Percentiles rank a stretch among this genome's conserved stretches.
These are phyloP conservation scores for Aspergillus conjunctus DNA, from an alignment of 495 filamentous ascomycete species.

Conservation along the genomic window DNA sequence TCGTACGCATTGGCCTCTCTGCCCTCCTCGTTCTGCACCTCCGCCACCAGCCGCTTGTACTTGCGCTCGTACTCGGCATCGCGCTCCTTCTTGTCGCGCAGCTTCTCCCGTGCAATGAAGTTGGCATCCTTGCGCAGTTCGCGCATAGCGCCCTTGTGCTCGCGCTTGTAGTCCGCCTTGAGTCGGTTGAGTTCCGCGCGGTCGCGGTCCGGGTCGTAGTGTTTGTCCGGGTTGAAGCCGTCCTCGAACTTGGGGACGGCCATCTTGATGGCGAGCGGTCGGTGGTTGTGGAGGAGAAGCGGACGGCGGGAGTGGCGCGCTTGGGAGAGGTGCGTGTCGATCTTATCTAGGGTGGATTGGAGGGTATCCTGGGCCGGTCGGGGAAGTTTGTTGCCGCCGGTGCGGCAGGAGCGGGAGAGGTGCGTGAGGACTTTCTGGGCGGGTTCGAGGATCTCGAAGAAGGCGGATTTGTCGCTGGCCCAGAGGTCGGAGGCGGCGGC, in stretches of 20 bases:
- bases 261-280: constrained; percentile 81
- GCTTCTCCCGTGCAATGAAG: constrained; percentile 85
- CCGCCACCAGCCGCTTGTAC: constrained; percentile 85
- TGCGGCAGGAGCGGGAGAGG: constrained; percentile 52
- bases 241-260: constrained; percentile 97
- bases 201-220: constrained; percentile 92
- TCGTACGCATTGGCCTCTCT: constrained; percentile 85
- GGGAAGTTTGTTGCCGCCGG: constrained; percentile 46
- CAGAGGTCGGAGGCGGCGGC: constrained; percentile 63
- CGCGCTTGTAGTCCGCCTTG: constrained; percentile 86
- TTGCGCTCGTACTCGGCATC: constrained; percentile 92
- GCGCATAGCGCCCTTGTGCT: constrained; percentile 91
- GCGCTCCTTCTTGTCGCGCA: constrained; percentile 88
- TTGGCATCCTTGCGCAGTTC: constrained; percentile 92
- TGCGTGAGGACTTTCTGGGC: constrained; percentile 56
- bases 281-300: constrained; percentile 86
- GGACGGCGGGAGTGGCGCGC: constrained; percentile 69
- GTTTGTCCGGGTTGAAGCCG: constrained; percentile 87
- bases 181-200: constrained; percentile 80
- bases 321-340: constrained; percentile 53
- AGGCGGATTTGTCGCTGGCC: constrained; percentile 67
- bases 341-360: constrained; percentile 38
- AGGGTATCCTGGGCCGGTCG: constrained; percentile 37
- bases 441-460: constrained; percentile 70
- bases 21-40: constrained; percentile 94